These are phyloP conservation scores for Bipolaris oryzae DNA, from an alignment of 2,329 filamentous ascomycete species.

Conservation along the genomic window DNA sequence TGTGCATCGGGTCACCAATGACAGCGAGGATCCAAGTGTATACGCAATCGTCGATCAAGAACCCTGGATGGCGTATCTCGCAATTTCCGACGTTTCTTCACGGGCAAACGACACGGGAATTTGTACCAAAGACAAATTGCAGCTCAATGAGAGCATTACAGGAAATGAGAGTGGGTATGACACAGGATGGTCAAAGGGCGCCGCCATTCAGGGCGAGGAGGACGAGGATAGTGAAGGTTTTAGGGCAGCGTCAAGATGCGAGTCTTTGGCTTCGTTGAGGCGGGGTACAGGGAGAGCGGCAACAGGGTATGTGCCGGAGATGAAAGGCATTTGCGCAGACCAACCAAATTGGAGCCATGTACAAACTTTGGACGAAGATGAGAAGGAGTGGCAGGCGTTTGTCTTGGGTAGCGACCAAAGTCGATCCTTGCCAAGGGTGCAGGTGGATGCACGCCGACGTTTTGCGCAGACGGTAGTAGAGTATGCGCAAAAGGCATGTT, in stretches of 20 bases:
- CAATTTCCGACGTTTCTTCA: constrained; percentile 28
- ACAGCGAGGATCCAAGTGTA: constrained; percentile 9
- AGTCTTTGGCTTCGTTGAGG: constrained; percentile 34
- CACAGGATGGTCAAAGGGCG: constrained; percentile 35
- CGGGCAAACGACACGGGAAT: constrained; percentile 21
- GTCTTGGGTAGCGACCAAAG: constrained; percentile 34
- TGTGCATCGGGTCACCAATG: constrained; percentile 15
- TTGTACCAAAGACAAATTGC: constrained; percentile 19
- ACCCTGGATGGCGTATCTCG: constrained; percentile 36
- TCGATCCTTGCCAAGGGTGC: constrained; percentile 9
- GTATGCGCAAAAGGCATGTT: constrained; percentile 15
- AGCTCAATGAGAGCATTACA: constrained; percentile 22
- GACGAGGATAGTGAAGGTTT: constrained; percentile 26
- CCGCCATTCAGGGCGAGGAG: constrained; percentile 30
- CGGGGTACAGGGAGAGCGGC: constrained; percentile 9
- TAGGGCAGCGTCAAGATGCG: constrained; percentile 26
- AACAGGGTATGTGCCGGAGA: background rate
- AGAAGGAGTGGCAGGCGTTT: constrained; percentile 43
- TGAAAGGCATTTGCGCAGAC: background rate
- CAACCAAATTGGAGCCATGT: background rate
- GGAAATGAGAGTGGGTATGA: constrained; percentile 18
- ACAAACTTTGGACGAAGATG: constrained; percentile 21
- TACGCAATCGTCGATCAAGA: constrained; percentile 34
- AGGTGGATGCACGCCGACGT: constrained; percentile 6
- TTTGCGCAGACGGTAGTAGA: constrained; percentile 4